Evolutionary conservation across 2,329 filamentous ascomycete species (phyloP).

Genomic region (Zasmidium citrigriseum): DNA sequence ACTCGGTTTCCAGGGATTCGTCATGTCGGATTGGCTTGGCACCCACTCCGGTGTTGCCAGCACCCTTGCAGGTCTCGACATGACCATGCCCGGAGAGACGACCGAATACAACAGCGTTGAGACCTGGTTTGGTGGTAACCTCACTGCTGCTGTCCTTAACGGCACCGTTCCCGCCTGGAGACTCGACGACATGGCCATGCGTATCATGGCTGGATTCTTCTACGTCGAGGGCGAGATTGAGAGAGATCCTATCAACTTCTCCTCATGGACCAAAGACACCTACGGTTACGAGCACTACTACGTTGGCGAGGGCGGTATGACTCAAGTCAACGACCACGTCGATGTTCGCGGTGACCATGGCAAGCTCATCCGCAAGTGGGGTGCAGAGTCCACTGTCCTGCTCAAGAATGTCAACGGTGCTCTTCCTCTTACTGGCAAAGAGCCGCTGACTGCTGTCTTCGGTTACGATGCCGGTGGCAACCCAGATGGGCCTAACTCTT

Average conservation of each 20-base stretch:
- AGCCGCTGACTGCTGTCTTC: constrained; percentile 51
- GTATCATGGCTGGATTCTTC: constrained; percentile 46
- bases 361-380: constrained; percentile 66
- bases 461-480: constrained; percentile 52
- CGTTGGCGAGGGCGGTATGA: constrained; percentile 57
- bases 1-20: constrained; percentile 39
- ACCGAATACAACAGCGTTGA: constrained; percentile 69
- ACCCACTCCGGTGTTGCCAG: constrained; percentile 39
- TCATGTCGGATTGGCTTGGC: constrained; percentile 53
- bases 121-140: constrained; percentile 53
- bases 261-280: constrained; percentile 53
- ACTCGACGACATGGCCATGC: constrained; percentile 37
- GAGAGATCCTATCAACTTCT: constrained; percentile 48
- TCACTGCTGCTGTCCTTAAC: constrained; percentile 36
- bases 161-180: constrained; percentile 32
- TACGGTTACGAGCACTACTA: constrained; percentile 67
- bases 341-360: constrained; percentile 76
- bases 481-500: constrained; percentile 49
- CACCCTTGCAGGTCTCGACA: constrained; percentile 34
- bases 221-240: constrained; percentile 51
- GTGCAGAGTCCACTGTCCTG: constrained; percentile 54
- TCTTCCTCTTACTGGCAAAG: constrained; percentile 52
- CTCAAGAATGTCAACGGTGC: constrained; percentile 65
- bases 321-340: constrained; percentile 73
- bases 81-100: constrained; percentile 61